Base-by-base conservation (phyloP, 1,284 basidiomycete genomes). In the Moniliella sp. region DNA sequence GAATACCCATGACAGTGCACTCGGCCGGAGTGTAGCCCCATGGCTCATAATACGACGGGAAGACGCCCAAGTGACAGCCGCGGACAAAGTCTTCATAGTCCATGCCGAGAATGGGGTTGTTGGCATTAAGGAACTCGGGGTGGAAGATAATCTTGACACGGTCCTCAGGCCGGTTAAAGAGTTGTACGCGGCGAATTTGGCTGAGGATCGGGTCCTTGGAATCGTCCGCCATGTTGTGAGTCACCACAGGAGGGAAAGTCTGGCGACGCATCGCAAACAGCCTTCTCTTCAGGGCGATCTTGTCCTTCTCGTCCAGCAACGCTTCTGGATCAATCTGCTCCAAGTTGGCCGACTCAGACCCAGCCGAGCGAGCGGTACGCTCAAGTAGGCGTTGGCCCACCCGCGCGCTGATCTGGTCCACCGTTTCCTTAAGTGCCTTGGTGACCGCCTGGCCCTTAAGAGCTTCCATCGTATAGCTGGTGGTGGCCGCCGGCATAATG, bases 71-170 rank as follows among this genome's bases (percentile, higher is more conserved):
- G 67, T 94, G 88, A 60, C 88, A 94, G 2, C 88, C 88, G 44
- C 88, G 69, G 10, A 94, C 88, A 58, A 97, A 97, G 65, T 97
- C 88, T 62, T 97, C 88, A 60, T 97, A 97, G 62, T 97, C 88
- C 41, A 97, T 69, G 2, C 84, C 84, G 14, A 97, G 66, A 37
- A 94, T 91, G 0, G 88, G 88, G 65, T 94, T 93, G 66, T 86
- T 93, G 37, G 81, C 76, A 65, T 88, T 94, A 57, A 97, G 64
- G 66, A 97, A 97, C 62, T 97, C 88, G 4, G 88, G 88, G 63
- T 97, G 88, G 72, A 97, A 97, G 35, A 97, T 72, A 57, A 94
- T 71, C 68, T 94, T 93, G n/a, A n/a, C n/a, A 33, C 79, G 71
- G 55, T 97, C 88, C 19, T 67, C 53, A 13, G 70, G 65, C 21